These are phyloP conservation scores for Aspergillus tamarii DNA, from an alignment of 2,329 filamentous ascomycete genomes.

Conservation along the genomic window DNA sequence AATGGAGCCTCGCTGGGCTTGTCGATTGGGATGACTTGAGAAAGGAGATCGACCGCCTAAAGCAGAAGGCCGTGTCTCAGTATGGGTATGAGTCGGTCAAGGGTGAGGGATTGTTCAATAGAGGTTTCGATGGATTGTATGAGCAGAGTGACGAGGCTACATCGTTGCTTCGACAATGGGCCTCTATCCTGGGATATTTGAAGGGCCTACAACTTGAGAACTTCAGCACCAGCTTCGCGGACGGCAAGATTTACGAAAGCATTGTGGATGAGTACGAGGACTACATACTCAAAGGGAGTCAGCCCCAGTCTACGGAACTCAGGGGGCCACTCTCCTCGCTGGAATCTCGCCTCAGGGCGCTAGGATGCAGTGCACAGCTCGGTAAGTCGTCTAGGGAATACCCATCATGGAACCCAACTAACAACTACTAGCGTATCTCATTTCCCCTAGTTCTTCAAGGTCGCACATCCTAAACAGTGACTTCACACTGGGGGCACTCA, in stretches of 20 bases:
- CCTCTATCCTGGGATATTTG: slow-evolving; percentile 52
- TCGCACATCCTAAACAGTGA: slow-evolving; percentile 55
- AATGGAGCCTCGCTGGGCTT: slow-evolving; percentile 57
- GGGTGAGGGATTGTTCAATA: slow-evolving; percentile 24
- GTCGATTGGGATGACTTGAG: slow-evolving; percentile 59
- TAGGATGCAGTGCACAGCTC: slow-evolving; percentile 50
- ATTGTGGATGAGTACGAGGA: slow-evolving; percentile 62
- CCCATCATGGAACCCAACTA: neutral
- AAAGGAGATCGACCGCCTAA: slow-evolving; percentile 54
- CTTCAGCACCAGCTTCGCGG: slow-evolving; percentile 61
- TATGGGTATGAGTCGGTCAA: slow-evolving; percentile 23
- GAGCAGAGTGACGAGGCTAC: slow-evolving; percentile 34
- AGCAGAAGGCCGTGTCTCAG: slow-evolving; percentile 26
- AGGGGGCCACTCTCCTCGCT: slow-evolving; percentile 21
- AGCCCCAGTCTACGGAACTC: neutral
- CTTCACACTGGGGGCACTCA: slow-evolving; percentile 60
- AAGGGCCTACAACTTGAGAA: slow-evolving; percentile 55
- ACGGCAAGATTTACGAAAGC: slow-evolving; percentile 56
- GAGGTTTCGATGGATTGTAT: slow-evolving; percentile 29
- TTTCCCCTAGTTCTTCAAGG: slow-evolving; percentile 33
- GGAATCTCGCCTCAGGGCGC: slow-evolving; percentile 36
- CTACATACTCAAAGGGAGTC: slow-evolving; percentile 35
- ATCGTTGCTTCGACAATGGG: slow-evolving; percentile 60
- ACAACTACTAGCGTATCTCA: slow-evolving; percentile 34
- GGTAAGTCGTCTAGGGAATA: slow-evolving; percentile 32